Evolutionary conservation across 2,329 filamentous ascomycete species (phyloP), one percentile per base, ranked within the genome.

Genomic region (Aureobasidium sp.): DNA sequence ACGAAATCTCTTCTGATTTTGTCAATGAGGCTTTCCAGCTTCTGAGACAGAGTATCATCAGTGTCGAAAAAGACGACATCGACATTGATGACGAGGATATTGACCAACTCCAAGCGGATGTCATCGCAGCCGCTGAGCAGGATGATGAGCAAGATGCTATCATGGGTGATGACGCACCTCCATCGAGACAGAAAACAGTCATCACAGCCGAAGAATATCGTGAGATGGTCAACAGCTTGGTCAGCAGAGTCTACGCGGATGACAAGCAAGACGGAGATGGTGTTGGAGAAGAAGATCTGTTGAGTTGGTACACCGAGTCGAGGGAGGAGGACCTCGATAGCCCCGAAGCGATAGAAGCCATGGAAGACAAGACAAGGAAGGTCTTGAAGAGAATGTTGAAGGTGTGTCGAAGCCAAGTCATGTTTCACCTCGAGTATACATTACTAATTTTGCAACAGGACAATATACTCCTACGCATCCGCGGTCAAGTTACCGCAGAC

Each of bases 201-300:
- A 60, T 94, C 91, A 70, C 93, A 99, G 71, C 95, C 91, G 93
- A 97, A 70, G 94, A 96, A 75, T 99, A 96, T 76, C 89, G 93
- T 73, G 83, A 84, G 70, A 96, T 97, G 74, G 84, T 96, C 63
- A 96, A 96, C 73, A 77, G 90, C 70, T 80, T 99, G 51, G 89
- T 97, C 34, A 84, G 87, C 67, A 86, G 88, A 27, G 86, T 99
- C 69, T 90, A 88, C 68, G 88, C 93, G 61, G 91, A 96, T 69
- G 91, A 97, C 75, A 75, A 81, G 7, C 79, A 81, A 12, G 84
- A 79, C 0, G 90, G 90, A 44, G 90, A 96, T 67, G 94, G 94
- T 62, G 87, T 97, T 12, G 88, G 91, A 64, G 87, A 90, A 67
- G 88, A 96, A 59, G 87, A 87, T 48, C 80, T 99, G 36, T 76